Evolutionary conservation across 805 yeast genomes (phyloP).

Genomic region (Nematodospora valgi): DNA sequence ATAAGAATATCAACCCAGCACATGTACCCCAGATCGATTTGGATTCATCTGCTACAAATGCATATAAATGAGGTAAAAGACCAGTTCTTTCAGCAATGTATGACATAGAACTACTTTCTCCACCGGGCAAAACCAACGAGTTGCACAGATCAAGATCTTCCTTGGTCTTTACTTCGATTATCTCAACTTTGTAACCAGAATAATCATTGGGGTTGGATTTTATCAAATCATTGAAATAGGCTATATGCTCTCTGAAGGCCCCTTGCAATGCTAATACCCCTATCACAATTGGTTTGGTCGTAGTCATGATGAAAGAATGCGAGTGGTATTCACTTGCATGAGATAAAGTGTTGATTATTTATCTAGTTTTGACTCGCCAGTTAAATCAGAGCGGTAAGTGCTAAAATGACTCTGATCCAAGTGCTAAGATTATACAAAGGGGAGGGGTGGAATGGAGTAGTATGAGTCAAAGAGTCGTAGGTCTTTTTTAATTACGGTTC

Average conservation of each 20-base stretch:
- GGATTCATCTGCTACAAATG: slow-evolving; percentile 43
- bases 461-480: too few relatives aligned
- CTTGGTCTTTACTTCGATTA: slow-evolving; percentile 50
- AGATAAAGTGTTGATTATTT: too few relatives aligned
- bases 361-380: too few relatives aligned
- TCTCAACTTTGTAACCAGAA: slow-evolving; percentile 23
- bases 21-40: slow-evolving; percentile 83
- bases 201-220: slow-evolving; percentile 18
- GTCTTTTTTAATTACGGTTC: too few relatives aligned
- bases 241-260: slow-evolving; percentile 68
- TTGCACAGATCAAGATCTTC: slow-evolving; percentile 49
- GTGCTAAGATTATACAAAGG: too few relatives aligned
- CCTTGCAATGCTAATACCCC: slow-evolving; percentile 82
- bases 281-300: slow-evolving; percentile 24
- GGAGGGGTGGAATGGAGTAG: too few relatives aligned
- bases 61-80: slow-evolving; percentile 50
- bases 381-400: too few relatives aligned
- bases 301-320: slow-evolving; percentile 16
- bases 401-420: too few relatives aligned
- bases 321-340: too few relatives aligned
- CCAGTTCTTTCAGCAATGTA: slow-evolving; percentile 65
- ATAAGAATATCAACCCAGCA: slow-evolving; percentile 72
- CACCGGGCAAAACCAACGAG: slow-evolving; percentile 70
- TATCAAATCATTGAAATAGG: slow-evolving; percentile 40
- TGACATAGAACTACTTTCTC: slow-evolving; percentile 69